Percentiles rank a stretch among this genome's conserved stretches.
Evolutionary conservation across 208 protist genomes (phyloP).

Genomic region (Leishmania aethiopica): DNA sequence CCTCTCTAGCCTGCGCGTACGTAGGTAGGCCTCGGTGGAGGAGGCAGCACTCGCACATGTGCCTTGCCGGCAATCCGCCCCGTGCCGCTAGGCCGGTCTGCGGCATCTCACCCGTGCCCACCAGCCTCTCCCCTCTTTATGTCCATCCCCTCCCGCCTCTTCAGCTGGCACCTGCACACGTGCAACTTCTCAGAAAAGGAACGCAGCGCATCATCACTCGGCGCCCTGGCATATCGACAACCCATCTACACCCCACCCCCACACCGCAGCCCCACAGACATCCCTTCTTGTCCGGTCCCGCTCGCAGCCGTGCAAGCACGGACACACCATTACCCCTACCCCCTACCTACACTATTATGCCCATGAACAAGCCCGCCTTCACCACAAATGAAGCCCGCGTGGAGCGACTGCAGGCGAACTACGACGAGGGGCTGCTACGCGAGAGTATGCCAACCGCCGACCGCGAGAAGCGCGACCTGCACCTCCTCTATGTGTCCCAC

Average conservation of each 20-base stretch:
- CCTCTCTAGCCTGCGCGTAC: not conserved
- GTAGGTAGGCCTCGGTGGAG: not conserved
- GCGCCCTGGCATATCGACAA: not conserved
- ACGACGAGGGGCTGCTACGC: constrained; percentile 69
- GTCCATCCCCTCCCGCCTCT: not conserved
- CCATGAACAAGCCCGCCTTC: constrained; percentile 69
- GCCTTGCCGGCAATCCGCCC: not conserved
- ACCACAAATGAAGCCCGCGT: constrained; percentile 68
- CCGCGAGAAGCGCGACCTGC: constrained; percentile 61
- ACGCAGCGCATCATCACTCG: not conserved
- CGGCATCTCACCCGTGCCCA: not conserved
- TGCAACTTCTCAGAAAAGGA: not conserved
- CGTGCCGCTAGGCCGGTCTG: too few relatives aligned
- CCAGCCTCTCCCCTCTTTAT: not conserved
- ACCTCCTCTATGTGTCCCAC: constrained; percentile 43
- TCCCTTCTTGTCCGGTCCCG: not conserved
- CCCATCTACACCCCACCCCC: not conserved
- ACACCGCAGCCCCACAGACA: not conserved
- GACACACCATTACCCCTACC: not conserved
- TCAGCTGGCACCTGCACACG: not conserved
- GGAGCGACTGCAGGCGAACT: constrained; percentile 75
- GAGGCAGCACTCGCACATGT: not conserved
- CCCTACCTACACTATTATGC: constrained; percentile 19
- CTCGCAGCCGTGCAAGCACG: not conserved
- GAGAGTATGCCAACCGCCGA: constrained; percentile 53